Conservation (phyloP, 371 early-diverging fungal species). For the Mortierella sp. region DNA sequence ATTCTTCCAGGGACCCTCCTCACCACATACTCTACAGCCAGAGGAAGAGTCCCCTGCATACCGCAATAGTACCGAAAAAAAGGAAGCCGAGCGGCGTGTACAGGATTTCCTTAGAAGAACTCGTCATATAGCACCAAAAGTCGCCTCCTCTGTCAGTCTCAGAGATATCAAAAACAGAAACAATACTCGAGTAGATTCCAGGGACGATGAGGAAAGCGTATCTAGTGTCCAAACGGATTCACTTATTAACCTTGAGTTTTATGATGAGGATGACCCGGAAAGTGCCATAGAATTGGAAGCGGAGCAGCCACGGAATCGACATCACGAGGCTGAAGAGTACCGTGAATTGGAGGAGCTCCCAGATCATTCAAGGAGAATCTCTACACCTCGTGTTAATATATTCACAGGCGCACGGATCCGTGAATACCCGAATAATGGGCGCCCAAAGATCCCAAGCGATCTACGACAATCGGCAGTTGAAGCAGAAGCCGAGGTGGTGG, state of each 20-base stretch:
- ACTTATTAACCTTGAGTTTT: background rate
- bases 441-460: background rate
- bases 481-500: background rate
- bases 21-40: background rate
- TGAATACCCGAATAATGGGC: background rate
- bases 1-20: no score
- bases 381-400: background rate
- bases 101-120: background rate
- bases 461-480: background rate
- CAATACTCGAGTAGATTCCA: background rate
- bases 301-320: no score
- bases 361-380: conserved; percentile 2
- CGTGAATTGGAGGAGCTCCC: conserved; percentile 9
- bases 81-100: background rate
- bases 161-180: background rate
- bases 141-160: background rate
- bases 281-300: no score
- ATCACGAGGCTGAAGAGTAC: background rate
- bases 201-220: background rate
- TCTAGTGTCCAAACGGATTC: background rate
- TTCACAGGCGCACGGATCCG: background rate
- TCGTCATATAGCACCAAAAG: no score
- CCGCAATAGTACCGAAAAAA: background rate
- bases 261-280: background rate
- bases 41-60: background rate